Percentiles rank a stretch among this genome's conserved stretches.
Evolutionary conservation across 2,329 filamentous ascomycete species (phyloP).

Genomic region (Teratosphaeria pseudoeucalypti): DNA sequence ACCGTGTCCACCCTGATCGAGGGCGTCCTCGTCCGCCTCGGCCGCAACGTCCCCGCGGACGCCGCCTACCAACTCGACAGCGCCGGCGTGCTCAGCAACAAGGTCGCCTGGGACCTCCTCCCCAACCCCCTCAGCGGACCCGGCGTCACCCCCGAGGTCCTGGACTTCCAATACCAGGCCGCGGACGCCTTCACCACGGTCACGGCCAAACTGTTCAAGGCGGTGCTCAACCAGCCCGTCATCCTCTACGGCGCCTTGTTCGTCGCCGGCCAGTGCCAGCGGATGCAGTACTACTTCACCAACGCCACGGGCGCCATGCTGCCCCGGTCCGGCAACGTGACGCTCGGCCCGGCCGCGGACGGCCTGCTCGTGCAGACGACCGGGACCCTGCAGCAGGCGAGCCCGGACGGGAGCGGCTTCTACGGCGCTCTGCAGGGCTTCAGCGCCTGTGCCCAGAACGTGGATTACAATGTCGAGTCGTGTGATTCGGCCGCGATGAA

Average conservation of each 20-base stretch:
- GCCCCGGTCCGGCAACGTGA: conserved; percentile 13
- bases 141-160: conserved; percentile 13
- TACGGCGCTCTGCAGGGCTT: conserved; percentile 12
- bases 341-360: conserved; percentile 13
- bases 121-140: conserved; percentile 16
- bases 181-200: conserved; percentile 1
- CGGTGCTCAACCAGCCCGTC: conserved; percentile 12
- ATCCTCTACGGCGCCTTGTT: conserved; percentile 1
- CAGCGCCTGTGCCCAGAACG: conserved; percentile 13
- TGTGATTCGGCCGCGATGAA: conserved; percentile 12
- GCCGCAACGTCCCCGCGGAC: conserved; percentile 9
- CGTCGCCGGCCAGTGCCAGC: conserved; percentile 11
- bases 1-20: conserved; percentile 11
- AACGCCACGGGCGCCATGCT: conserved; percentile 11
- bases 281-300: conserved; percentile 17
- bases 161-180: conserved; percentile 9
- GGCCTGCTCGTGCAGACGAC: conserved; percentile 4
- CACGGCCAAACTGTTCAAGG: conserved; percentile 11
- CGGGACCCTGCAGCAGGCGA: conserved; percentile 10
- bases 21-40: conserved; percentile 11
- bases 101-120: conserved; percentile 11
- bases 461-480: conserved; percentile 14
- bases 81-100: conserved; percentile 5
- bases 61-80: conserved; percentile 10
- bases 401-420: conserved; percentile 11